Evolutionary conservation across 2,329 filamentous ascomycete species (phyloP).

Genomic region (Rutstroemia sp.): DNA sequence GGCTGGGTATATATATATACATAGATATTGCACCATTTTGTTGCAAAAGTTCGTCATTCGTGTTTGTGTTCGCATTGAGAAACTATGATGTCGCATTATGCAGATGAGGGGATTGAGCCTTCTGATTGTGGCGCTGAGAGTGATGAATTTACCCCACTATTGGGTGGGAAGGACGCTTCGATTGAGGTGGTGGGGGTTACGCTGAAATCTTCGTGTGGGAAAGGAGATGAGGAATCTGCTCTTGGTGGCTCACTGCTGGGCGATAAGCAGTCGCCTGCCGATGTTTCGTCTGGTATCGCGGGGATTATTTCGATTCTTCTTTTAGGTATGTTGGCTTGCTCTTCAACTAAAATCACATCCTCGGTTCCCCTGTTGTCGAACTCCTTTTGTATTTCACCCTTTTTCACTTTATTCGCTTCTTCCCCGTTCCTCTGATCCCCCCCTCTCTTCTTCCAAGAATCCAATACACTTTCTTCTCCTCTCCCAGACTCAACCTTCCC

Average conservation of each 20-base stretch:
- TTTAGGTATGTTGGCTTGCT: slow-evolving; percentile 7
- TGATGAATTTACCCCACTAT: not conserved
- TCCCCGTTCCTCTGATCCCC: not conserved
- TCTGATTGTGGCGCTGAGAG: not conserved
- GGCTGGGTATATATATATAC: too few species aligned
- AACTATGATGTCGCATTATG: not conserved
- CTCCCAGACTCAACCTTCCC: too few species aligned
- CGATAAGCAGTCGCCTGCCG: not conserved
- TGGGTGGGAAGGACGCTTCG: not conserved
- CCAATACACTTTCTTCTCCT: too few species aligned
- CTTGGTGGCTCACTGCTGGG: not conserved
- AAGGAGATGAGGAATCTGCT: not conserved
- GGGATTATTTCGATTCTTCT: slow-evolving; percentile 18
- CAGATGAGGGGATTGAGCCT: not conserved
- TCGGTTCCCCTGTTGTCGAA: not conserved
- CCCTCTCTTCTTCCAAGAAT: too few species aligned
- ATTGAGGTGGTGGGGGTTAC: not conserved
- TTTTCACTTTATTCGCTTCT: not conserved
- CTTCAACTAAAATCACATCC: not conserved
- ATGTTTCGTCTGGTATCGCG: slow-evolving; percentile 8
- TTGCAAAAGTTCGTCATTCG: too few species aligned
- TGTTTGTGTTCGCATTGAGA: not conserved
- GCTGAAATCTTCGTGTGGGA: not conserved
- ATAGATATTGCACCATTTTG: too few species aligned
- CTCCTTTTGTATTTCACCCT: not conserved